These are phyloP conservation scores for Talaromyces sp. DNA, from an alignment of 2,329 filamentous ascomycete species.

Conservation along the genomic window DNA sequence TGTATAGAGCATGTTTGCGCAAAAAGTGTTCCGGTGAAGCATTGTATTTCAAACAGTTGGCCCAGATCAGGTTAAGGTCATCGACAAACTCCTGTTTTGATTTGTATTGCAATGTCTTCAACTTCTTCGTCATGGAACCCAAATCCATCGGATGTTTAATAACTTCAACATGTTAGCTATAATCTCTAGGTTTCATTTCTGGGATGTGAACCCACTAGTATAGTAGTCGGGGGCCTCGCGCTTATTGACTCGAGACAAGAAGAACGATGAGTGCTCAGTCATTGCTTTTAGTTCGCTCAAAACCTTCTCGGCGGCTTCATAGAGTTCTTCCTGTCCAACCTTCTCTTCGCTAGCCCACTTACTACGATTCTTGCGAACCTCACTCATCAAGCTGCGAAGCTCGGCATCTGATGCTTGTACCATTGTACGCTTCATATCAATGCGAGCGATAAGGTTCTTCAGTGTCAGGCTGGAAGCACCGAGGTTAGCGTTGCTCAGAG, in stretches of 20 bases:
- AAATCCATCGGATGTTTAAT: slow-evolving; percentile 99
- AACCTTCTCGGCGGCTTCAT: slow-evolving; percentile 95
- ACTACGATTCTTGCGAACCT: slow-evolving; percentile 94
- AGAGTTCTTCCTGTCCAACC: slow-evolving; percentile 94
- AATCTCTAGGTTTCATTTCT: not conserved
- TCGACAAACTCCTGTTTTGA: slow-evolving; percentile 93
- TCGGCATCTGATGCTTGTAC: slow-evolving; percentile 92
- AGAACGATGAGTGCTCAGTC: slow-evolving; percentile 95
- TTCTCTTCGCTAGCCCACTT: slow-evolving; percentile 99
- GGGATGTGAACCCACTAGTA: slow-evolving; percentile 59
- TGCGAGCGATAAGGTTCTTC: slow-evolving; percentile 93
- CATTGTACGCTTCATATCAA: slow-evolving; percentile 86
- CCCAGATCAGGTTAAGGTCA: slow-evolving; percentile 93
- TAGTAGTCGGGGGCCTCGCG: slow-evolving; percentile 96
- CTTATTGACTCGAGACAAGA: slow-evolving; percentile 92
- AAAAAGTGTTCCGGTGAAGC: slow-evolving; percentile 82
- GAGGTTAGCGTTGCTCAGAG: slow-evolving; percentile 87
- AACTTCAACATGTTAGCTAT: slow-evolving; percentile 50
- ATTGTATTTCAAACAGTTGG: slow-evolving; percentile 95
- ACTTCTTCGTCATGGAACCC: slow-evolving; percentile 96
- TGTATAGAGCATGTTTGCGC: slow-evolving; percentile 87
- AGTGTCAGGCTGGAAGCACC: slow-evolving; percentile 93
- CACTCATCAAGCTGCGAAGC: slow-evolving; percentile 86
- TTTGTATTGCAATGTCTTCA: slow-evolving; percentile 74
- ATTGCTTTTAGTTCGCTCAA: slow-evolving; percentile 95